A percentile compares a stretch with the other conserved stretches of the same genome.
phyloP scores from a whole-genome alignment of 2,329 filamentous ascomycete genomes.

The Penicillium sp. region DNA sequence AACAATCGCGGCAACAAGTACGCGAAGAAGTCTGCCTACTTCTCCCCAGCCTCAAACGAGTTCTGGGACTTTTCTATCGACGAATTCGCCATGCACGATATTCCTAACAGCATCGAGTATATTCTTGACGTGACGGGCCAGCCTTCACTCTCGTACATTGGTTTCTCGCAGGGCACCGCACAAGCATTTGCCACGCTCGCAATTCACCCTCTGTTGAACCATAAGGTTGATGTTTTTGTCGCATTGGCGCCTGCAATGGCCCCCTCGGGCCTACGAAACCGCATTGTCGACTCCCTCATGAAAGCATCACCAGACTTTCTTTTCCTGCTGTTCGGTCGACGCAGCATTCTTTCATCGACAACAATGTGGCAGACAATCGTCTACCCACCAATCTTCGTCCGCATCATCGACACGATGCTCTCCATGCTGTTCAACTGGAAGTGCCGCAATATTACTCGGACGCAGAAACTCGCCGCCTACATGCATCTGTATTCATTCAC shows the following conservation, averaged over 20 bases:
- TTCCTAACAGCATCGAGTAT: conserved; percentile 89
- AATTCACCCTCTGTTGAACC: conserved; percentile 86
- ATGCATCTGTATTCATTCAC: conserved; percentile 95
- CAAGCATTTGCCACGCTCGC: conserved; percentile 92
- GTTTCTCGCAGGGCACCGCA: conserved; percentile 94
- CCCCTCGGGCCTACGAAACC: conserved; percentile 81
- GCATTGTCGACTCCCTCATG: conserved; percentile 84
- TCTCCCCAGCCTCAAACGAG: conserved; percentile 64
- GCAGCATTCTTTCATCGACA: conserved; percentile 83
- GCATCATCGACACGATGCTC: conserved; percentile 75
- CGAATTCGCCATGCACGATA: conserved; percentile 96
- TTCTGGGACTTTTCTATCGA: conserved; percentile 99
- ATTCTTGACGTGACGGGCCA: conserved; percentile 79
- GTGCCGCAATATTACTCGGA: conserved; percentile 71
- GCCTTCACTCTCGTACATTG: conserved; percentile 85
- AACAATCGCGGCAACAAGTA: conserved; percentile 99
- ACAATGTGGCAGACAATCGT: conserved; percentile 97
- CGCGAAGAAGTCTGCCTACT: conserved; percentile 82
- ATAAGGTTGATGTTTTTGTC: conserved; percentile 92
- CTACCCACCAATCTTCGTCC: conserved; percentile 89
- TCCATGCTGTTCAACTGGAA: conserved; percentile 86
- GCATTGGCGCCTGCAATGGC: conserved; percentile 95
- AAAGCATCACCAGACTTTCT: conserved; percentile 90
- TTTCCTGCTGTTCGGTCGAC: conserved; percentile 85
- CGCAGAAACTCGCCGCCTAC: conserved; percentile 92